Base-by-base conservation (phyloP, 139 green algal genomes). In the Coelastrella sp. region DNA sequence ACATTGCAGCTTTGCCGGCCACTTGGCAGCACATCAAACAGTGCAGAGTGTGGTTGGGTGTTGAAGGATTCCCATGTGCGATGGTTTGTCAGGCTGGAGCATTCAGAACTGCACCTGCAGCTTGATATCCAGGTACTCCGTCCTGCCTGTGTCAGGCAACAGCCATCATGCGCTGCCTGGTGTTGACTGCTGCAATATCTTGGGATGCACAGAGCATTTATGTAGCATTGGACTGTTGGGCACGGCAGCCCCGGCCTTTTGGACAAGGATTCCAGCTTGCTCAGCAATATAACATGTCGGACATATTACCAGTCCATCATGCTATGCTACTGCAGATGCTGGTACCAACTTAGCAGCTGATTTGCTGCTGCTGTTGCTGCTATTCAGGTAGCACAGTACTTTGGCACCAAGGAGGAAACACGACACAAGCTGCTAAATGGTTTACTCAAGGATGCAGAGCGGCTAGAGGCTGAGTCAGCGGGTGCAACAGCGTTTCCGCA, bases 81-180 rank as follows among this genome's bases (percentile, higher is more conserved):
- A 0, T 35, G 70, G 56, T 85, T 72, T 27, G 4, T 85, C 19
- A 25, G 35, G 58, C 79, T 85, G 57, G 7, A 85, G 19, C 79
- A 85, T 24, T 8, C 20, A 56, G 57, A 57, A 63, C 35, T 85
- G 57, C 24, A 57, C 17, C 57, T 85, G 56, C 57, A 85, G 56
- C 8, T 85, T 56, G 79, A 85, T 56, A 14, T 85, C 4, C 79
- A 85, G 79, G 78, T 83, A n/a, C 0, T 24, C 74, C 74, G 65
- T 49, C 15, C 65, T 73, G 65, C 65, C 4, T n/a, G 65, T 19
- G 15, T n/a, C 65, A 15, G 14, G 65, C 65, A 73, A 73, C 65
- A 73, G 17, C 65, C 14, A 73, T 73, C 14, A 73, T 19, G 15
- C 14, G 65, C 65, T 15, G 65, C 17, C 65, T n/a, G 17, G 65